Base-by-base conservation (phyloP, 2,329 filamentous ascomycete genomes). In the Cladosporium cucumerinum region DNA sequence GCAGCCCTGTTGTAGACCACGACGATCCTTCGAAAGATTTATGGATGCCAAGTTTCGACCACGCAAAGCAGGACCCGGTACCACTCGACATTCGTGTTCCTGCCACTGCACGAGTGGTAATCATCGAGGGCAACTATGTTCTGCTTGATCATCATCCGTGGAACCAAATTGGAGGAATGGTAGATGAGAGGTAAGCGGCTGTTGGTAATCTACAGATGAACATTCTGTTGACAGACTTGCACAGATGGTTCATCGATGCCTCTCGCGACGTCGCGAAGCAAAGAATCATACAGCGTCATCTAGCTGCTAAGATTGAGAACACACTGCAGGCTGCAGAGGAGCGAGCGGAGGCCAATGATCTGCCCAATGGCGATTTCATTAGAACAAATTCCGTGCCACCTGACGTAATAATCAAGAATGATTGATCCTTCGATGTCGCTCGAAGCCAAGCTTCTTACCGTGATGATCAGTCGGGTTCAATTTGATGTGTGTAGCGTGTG, bases 41-140 rank as follows among this genome's bases (percentile, higher is more conserved):
- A 18, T 87, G 87, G 68, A 94, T 93, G 0, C 92, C 92, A 0
- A 88, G 85, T 18, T 96, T 96, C 76, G 89, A 93, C 76, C 92
- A 96, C 75, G 87, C 89, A 0, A 77, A 89, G 68, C 95, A 95
- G 76, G 92, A 96, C 69, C 92, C 92, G 0, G 83, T 87, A 5
- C 81, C 84, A 8, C 79, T 89, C 66, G 89, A 91, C 72, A 91
- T 95, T 51, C 75, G 82, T 0, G 85, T 96, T 49, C 77, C 82
- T 1, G 81, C 86, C 0, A 78, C 78, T 0, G 84, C 89, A 66
- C 84, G 88, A n/a, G 82, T 94, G 59, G 79, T 23, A 1, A 21
- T 46, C 7, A 8, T 46, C 5, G 39, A 46, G 5, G 39, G 39
- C n/a, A 46, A 46, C 12, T 46, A 46, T 21, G 39, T 46, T 12